Evolutionary conservation across 257 asterid species (phyloP).

Genomic region (Penstemon davidsonii): DNA sequence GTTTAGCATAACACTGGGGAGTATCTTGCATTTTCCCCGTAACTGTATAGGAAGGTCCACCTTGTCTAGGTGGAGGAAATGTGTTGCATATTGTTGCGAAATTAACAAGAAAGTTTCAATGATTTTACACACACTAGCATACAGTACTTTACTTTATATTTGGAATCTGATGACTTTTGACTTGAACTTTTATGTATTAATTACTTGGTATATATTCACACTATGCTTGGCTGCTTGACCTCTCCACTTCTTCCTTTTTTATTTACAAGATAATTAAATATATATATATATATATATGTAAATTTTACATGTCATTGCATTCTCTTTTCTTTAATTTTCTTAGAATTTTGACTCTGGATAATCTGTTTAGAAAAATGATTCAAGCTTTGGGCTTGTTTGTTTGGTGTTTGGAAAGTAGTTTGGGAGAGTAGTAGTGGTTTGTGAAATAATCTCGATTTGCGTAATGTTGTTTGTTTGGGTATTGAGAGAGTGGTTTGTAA

Average conservation of each 20-base stretch:
- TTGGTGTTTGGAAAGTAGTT: too few species aligned
- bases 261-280: too few species aligned
- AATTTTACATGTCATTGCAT: background rate
- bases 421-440: too few species aligned
- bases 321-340: background rate
- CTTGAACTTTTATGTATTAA: constrained; percentile 21
- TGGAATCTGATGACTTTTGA: constrained; percentile 38
- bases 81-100: background rate
- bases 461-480: too few species aligned
- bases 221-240: constrained; percentile 64
- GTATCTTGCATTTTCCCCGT: too few species aligned
- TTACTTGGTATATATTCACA: constrained; percentile 28
- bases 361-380: background rate
- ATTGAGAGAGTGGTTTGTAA: too few species aligned
- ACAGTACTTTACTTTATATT: background rate
- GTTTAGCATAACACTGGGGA: too few species aligned
- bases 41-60: background rate
- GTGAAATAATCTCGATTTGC: too few species aligned
- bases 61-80: background rate
- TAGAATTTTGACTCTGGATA: background rate
- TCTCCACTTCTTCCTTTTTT: constrained; percentile 31
- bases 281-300: too few species aligned
- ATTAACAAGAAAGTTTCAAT: constrained; percentile 30
- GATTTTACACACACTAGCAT: constrained; percentile 22
- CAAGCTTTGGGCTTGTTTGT: background rate